Conservation (phyloP, 2,329 filamentous ascomycete species). For the Verticillium nubilum region DNA sequence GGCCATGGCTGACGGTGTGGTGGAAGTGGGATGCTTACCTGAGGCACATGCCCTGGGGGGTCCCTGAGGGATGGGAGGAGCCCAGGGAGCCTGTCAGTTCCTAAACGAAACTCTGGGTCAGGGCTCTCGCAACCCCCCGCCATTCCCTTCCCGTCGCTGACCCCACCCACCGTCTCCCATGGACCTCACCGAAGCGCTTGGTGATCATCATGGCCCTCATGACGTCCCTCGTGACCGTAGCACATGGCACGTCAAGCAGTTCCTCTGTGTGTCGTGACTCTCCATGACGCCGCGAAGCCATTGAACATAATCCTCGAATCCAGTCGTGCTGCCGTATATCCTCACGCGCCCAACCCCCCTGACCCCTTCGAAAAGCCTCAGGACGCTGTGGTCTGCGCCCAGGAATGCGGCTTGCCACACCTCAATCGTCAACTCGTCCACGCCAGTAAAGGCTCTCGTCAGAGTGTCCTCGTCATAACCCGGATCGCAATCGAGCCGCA, state of each 20-base stretch:
- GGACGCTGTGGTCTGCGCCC: constrained; percentile 29
- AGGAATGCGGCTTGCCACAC: constrained; percentile 31
- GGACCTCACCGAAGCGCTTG: too few relatives aligned
- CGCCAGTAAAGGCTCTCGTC: constrained; percentile 26
- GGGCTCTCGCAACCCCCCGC: too few relatives aligned
- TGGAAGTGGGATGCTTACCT: too few relatives aligned
- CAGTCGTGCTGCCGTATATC: constrained; percentile 30
- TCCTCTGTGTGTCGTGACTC: constrained; percentile 5
- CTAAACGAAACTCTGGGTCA: too few relatives aligned
- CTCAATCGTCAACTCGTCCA: constrained; percentile 33
- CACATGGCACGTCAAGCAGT: background rate
- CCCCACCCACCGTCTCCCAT: too few relatives aligned
- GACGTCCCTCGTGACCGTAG: background rate
- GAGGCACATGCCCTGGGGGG: too few relatives aligned
- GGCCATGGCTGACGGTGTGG: too few relatives aligned
- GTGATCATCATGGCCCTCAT: too few relatives aligned
- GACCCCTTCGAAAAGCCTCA: constrained; percentile 36
- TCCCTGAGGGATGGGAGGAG: too few relatives aligned
- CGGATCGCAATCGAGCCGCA: constrained; percentile 35
- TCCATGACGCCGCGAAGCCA: constrained; percentile 35
- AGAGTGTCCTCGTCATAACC: constrained; percentile 23
- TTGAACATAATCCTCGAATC: constrained; percentile 34
- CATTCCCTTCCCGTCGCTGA: background rate
- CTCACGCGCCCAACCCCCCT: constrained; percentile 29
- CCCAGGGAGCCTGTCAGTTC: too few relatives aligned